A percentile compares a stretch with the other conserved stretches of the same genome.
phyloP scores from a whole-genome alignment of 2,329 filamentous ascomycete genomes.

The Penicillium hordei region DNA sequence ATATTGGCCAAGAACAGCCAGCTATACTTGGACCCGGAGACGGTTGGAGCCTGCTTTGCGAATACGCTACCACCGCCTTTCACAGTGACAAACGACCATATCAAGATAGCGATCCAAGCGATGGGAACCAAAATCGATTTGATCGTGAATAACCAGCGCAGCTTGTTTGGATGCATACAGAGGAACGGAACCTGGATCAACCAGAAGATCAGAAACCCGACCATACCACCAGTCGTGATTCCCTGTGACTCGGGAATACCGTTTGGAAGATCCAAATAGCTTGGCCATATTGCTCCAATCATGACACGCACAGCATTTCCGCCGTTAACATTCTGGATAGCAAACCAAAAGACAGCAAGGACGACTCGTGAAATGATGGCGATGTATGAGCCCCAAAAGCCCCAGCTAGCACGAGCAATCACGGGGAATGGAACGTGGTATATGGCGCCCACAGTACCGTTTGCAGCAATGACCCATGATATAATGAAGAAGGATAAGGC shows the following conservation, averaged over 20 bases:
- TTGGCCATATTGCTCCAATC: slow-evolving; percentile 54
- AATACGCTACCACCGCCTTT: slow-evolving; percentile 52
- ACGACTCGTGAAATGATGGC: slow-evolving; percentile 55
- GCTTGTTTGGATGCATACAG: slow-evolving; percentile 44
- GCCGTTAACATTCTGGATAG: slow-evolving; percentile 65
- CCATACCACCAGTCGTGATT: slow-evolving; percentile 49
- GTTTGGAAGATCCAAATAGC: slow-evolving; percentile 40
- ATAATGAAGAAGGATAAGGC: slow-evolving; percentile 55
- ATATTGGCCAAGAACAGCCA: slow-evolving; percentile 56
- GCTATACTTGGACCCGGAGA: slow-evolving; percentile 52
- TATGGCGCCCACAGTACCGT: slow-evolving; percentile 55
- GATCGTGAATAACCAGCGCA: slow-evolving; percentile 40
- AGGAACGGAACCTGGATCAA: slow-evolving; percentile 48
- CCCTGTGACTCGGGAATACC: slow-evolving; percentile 43
- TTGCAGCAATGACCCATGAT: slow-evolving; percentile 60
- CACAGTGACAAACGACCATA: slow-evolving; percentile 60
- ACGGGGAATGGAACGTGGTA: slow-evolving; percentile 59
- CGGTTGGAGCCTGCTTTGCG: slow-evolving; percentile 42
- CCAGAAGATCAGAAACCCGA: slow-evolving; percentile 48
- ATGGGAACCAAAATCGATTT: slow-evolving; percentile 52
- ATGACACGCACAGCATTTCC: slow-evolving; percentile 55
- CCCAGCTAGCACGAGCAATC: slow-evolving; percentile 56
- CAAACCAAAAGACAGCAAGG: slow-evolving; percentile 62
- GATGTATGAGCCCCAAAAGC: slow-evolving; percentile 58
- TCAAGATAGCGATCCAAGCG: slow-evolving; percentile 62